phyloP scores from a whole-genome alignment of 2,329 filamentous ascomycete species.

The Hypoxylon sp. region DNA sequence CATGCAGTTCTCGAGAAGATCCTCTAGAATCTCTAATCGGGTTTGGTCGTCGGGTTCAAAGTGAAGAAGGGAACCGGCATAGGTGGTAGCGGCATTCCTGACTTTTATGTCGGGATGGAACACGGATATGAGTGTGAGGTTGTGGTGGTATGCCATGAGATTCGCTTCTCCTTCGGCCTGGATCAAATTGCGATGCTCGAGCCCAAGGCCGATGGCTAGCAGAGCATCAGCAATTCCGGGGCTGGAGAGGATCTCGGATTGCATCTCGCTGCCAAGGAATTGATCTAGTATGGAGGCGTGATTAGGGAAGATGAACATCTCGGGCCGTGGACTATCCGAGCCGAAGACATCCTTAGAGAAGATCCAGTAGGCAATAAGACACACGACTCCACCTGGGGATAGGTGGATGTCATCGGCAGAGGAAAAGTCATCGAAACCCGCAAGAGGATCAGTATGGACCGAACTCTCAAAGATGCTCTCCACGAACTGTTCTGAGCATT shows the following conservation, averaged over 20 bases:
- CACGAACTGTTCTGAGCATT: slow-evolving; percentile 56
- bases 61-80: slow-evolving; percentile 65
- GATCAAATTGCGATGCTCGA: slow-evolving; percentile 60
- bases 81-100: slow-evolving; percentile 62
- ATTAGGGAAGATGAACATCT: slow-evolving; percentile 67
- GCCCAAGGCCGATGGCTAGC: slow-evolving; percentile 66
- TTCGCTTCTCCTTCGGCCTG: slow-evolving; percentile 48
- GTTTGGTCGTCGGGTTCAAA: slow-evolving; percentile 66
- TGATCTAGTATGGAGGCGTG: slow-evolving; percentile 63
- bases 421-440: slow-evolving; percentile 56
- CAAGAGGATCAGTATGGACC: slow-evolving; percentile 56
- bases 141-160: slow-evolving; percentile 69
- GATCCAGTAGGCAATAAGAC: slow-evolving; percentile 68
- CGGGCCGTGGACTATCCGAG: slow-evolving; percentile 61
- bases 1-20: slow-evolving; percentile 71
- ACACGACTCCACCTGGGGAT: slow-evolving; percentile 66
- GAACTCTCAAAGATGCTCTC: slow-evolving; percentile 54
- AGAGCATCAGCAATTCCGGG: slow-evolving; percentile 67
- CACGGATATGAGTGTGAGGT: slow-evolving; percentile 64
- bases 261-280: slow-evolving; percentile 62
- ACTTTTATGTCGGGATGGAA: slow-evolving; percentile 64
- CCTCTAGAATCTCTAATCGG: slow-evolving; percentile 68
- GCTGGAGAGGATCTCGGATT: slow-evolving; percentile 57
- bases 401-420: slow-evolving; percentile 63
- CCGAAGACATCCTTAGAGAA: slow-evolving; percentile 70